phyloP scores from a whole-genome alignment of 148 eudicot genomes.

The Rhododendron kiyosumense region DNA sequence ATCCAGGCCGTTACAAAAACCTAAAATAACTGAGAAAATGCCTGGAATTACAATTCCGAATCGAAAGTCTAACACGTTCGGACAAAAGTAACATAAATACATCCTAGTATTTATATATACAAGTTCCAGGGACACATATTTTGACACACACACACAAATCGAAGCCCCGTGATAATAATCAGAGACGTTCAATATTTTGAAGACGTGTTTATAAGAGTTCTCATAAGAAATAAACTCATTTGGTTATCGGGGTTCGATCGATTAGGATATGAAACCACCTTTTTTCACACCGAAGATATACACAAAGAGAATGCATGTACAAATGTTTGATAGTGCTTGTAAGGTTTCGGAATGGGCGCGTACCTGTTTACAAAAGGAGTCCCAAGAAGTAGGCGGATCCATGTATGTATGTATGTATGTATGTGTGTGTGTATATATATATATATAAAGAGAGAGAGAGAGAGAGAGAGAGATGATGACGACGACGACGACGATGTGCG shows the following conservation, averaged over 20 bases:
- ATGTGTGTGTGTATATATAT: no score
- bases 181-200: background rate
- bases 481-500: background rate
- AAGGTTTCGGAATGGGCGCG: background rate
- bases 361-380: slow-evolving; percentile 79
- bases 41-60: background rate
- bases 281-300: background rate
- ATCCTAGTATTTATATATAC: background rate
- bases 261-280: background rate
- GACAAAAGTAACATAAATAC: background rate
- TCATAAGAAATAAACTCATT: background rate
- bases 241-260: background rate
- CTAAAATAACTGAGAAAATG: background rate
- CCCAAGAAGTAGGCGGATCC: slow-evolving; percentile 84
- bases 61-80: background rate
- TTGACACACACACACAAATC: no score
- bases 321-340: background rate
- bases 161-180: background rate
- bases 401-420: background rate
- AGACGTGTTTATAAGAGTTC: no score
- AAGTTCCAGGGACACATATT: no score
- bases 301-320: background rate
- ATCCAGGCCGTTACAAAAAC: background rate
- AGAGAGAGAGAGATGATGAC: background rate
- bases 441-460: background rate